Evolutionary conservation across 169 alveolate genomes (phyloP).

Genomic region (Eimeria tenella): DNA sequence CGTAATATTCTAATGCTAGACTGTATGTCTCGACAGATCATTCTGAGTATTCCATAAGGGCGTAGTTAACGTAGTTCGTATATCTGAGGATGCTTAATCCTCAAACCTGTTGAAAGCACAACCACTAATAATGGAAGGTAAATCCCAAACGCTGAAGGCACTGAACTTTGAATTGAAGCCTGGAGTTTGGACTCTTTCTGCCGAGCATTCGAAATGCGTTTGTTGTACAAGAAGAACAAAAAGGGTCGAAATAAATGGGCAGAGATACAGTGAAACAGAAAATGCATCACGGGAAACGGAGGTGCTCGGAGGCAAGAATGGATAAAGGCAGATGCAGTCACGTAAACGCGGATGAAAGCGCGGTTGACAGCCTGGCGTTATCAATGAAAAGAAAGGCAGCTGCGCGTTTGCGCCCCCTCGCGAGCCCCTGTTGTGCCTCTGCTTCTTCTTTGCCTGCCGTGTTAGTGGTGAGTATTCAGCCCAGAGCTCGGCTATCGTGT

Average conservation of each 20-base stretch:
- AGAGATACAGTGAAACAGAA: not conserved
- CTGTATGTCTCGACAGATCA: too few relatives aligned
- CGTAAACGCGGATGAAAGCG: not conserved
- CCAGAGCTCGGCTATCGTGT: too few relatives aligned
- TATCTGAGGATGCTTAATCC: not conserved
- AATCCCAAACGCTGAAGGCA: not conserved
- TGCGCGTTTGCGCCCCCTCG: too few relatives aligned
- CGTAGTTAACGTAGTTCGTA: too few relatives aligned
- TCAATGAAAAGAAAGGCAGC: too few relatives aligned
- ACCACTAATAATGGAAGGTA: constrained; percentile 67
- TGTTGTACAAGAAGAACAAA: too few relatives aligned
- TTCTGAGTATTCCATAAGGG: too few relatives aligned
- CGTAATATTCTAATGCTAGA: too few relatives aligned
- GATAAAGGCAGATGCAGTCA: not conserved
- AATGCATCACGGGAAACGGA: not conserved
- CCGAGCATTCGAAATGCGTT: not conserved
- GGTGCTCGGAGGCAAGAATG: not conserved
- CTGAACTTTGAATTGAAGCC: constrained; percentile 7
- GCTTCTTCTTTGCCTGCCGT: too few relatives aligned
- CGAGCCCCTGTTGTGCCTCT: too few relatives aligned
- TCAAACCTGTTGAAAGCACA: constrained; percentile 54
- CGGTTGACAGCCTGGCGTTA: too few relatives aligned
- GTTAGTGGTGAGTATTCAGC: too few relatives aligned
- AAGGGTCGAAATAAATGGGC: not conserved
- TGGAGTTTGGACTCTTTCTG: not conserved